Base-by-base conservation (phyloP, 1,284 basidiomycete genomes). In the Inonotus hispidus region DNA sequence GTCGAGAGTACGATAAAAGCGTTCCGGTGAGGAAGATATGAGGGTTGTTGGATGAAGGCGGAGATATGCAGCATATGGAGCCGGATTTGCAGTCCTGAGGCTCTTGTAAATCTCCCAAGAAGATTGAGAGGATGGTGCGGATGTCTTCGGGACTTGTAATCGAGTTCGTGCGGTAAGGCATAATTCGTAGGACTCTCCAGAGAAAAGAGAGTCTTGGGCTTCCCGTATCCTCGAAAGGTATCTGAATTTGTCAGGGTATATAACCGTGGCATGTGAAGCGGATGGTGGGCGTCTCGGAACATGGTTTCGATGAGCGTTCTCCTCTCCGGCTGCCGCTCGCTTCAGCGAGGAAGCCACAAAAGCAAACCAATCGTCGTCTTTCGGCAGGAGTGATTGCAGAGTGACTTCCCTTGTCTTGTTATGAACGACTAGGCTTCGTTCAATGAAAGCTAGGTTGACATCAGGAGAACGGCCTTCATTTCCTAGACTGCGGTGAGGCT, bases 171-270 rank as follows among this genome's bases (percentile, higher is more conserved):
- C 95, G 0, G 95, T 98, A 45, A 98, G 78, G 68, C 96, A 98
- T 21, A 98, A 81, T 71, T 98, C 95, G 73, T 98, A 98, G n/a
- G 93, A 94, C 71, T 98, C 91, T 4, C 95, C 95, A 41, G 88
- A 79, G 60, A 81, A 87, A 23, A 98, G 85, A 58, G 83, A 81
- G 58, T 90, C 85, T 68, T 94, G 86, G 10, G 92, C 91, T 39
- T 77, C 71, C 35, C 84, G 77, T 67, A 98, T 94, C 45, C 84
- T 84, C 16, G 80, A 73, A 58, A 88, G 84, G 75, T 98, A 98
- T 1, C 72, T 70, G 0, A 73, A 71, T 68, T 80, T 80, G 67
- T 83, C 77, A 0, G 87, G 89, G 37, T 38, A 53, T 23, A 39
- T 19, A 14, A 60, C 54, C 8, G 41, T 56, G 10, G 35, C 37